Conservation (phyloP, 768 basidiomycete genomes). For the Tephrocybe sp. region DNA sequence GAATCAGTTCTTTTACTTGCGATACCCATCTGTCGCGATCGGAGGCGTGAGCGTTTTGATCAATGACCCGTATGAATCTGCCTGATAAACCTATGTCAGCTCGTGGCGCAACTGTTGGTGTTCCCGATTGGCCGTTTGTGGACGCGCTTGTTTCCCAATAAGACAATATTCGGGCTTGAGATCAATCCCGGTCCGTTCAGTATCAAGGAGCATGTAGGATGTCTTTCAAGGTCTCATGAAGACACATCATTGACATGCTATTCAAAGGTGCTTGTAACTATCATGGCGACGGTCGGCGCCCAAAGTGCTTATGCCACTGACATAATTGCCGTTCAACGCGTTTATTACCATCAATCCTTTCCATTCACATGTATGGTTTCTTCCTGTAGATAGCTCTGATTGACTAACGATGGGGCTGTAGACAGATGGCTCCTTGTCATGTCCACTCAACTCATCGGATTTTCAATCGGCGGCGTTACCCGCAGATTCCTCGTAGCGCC, state of each 20-base stretch:
- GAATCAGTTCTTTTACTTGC: conserved; percentile 78
- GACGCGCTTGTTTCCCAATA: conserved; percentile 56
- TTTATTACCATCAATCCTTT: conserved; percentile 60
- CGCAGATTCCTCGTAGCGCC: conserved; percentile 65
- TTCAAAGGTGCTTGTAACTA: conserved; percentile 56
- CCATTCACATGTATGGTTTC: conserved; percentile 41
- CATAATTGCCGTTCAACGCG: conserved; percentile 69
- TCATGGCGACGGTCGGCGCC: conserved; percentile 60
- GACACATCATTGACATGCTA: background rate
- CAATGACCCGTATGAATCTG: background rate
- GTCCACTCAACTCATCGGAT: conserved; percentile 72
- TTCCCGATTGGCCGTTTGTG: conserved; percentile 68
- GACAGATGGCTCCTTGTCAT: conserved; percentile 63
- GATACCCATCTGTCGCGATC: conserved; percentile 64
- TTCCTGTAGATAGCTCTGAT: background rate
- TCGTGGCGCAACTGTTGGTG: conserved; percentile 69
- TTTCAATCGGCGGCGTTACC: conserved; percentile 52
- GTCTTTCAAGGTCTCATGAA: background rate
- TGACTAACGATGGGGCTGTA: conserved; percentile 14
- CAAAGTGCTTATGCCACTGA: conserved; percentile 65
- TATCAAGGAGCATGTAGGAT: conserved; percentile 58
- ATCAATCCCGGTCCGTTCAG: conserved; percentile 75
- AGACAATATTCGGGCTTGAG: conserved; percentile 53
- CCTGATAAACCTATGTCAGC: conserved; percentile 22
- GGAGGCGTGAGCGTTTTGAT: conserved; percentile 37